These are phyloP conservation scores for Aphanomyces stellatus DNA, from an alignment of 352 stramenopile genomes.

Conservation along the genomic window DNA sequence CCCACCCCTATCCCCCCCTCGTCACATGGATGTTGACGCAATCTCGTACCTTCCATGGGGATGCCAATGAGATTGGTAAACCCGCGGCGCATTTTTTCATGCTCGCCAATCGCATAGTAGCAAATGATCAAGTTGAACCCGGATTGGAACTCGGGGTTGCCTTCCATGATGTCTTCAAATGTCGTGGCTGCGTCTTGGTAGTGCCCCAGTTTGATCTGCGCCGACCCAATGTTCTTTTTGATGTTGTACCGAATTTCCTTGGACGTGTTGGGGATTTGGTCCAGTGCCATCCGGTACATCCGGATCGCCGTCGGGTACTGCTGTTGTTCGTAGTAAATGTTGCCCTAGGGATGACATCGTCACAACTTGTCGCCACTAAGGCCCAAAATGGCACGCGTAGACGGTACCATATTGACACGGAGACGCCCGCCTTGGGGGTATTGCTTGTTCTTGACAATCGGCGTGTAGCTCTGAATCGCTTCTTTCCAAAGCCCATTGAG, in stretches of 20 bases:
- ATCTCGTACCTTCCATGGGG: conserved; percentile 70
- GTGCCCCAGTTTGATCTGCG: conserved; percentile 89
- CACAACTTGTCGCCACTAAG: too few relatives aligned
- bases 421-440: conserved; percentile 86
- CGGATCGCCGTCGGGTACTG: conserved; percentile 92
- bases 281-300: conserved; percentile 96
- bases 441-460: conserved; percentile 95
- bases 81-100: conserved; percentile 88
- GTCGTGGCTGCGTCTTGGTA: conserved; percentile 92
- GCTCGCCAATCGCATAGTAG: conserved; percentile 94
- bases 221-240: conserved; percentile 94
- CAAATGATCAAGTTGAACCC: conserved; percentile 97
- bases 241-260: conserved; percentile 95
- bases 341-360: conserved; percentile 88
- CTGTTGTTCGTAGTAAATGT: conserved; percentile 95
- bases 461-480: conserved; percentile 89
- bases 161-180: conserved; percentile 94
- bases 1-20: conserved; percentile 29
- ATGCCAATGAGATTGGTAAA: conserved; percentile 91
- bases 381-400: too few relatives aligned
- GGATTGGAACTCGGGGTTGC: conserved; percentile 90
- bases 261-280: conserved; percentile 91
- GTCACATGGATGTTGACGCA: too few relatives aligned
- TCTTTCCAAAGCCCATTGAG: conserved; percentile 92
- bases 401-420: conserved; percentile 89